Percentiles rank a stretch among this genome's conserved stretches.
Evolutionary conservation across 75 land plant species (phyloP).

Genomic region (Pseudotsuga menziesii): DNA sequence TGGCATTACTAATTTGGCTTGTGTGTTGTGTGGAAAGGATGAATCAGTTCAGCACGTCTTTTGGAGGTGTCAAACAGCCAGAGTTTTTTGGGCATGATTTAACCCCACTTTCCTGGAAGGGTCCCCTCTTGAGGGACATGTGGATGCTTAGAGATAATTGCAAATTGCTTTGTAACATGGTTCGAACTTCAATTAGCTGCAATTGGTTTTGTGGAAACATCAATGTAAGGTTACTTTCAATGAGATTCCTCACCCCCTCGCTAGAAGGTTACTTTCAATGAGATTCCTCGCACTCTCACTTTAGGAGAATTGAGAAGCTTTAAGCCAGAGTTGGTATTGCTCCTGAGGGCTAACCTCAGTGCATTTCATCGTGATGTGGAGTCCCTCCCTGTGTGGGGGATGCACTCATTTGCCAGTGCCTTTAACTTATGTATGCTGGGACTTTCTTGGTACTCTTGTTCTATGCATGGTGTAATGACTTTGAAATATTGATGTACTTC

Average conservation of each 20-base stretch:
- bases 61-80: background rate
- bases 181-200: background rate
- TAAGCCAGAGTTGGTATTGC: background rate
- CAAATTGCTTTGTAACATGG: background rate
- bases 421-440: background rate
- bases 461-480: background rate
- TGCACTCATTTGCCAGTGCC: background rate
- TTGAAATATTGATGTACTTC: too few species aligned
- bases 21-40: background rate
- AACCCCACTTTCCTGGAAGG: background rate
- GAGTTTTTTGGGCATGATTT: background rate
- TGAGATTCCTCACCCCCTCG: background rate
- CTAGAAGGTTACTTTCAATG: background rate
- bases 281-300: background rate
- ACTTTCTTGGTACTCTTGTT: background rate
- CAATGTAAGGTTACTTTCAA: background rate
- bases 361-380: background rate
- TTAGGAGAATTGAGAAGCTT: background rate
- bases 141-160: background rate
- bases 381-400: background rate
- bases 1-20: background rate
- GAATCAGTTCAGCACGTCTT: background rate
- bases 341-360: background rate
- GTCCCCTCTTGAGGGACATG: background rate
- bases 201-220: background rate